Percentiles rank a stretch among this genome's conserved stretches.
Evolutionary conservation across 1,139 yeast genomes (phyloP).

Genomic region (Yamadazyma kanchanaburiensis): DNA sequence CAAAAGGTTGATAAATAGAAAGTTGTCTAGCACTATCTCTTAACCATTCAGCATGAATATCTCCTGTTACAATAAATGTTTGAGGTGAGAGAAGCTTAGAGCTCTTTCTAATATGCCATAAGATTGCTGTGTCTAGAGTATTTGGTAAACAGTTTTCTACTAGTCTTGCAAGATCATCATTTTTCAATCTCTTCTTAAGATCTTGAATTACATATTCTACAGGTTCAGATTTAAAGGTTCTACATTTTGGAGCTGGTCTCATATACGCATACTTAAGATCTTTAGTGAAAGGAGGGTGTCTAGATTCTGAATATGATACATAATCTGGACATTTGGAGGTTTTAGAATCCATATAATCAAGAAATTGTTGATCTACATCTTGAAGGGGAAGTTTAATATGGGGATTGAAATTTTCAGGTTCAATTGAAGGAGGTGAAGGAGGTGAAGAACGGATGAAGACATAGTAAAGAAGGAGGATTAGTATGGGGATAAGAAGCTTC

Average conservation of each 20-base stretch:
- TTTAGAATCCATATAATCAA: conserved; percentile 17
- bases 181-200: conserved; percentile 46
- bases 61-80: conserved; percentile 81
- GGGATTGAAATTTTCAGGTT: no score
- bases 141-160: conserved; percentile 86
- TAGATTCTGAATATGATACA: conserved; percentile 33
- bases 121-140: conserved; percentile 81
- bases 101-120: conserved; percentile 51
- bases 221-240: conserved; percentile 64
- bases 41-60: conserved; percentile 87
- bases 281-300: conserved; percentile 48
- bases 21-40: conserved; percentile 85
- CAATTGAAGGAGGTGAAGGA: no score
- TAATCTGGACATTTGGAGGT: conserved; percentile 37
- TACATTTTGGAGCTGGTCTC: conserved; percentile 69
- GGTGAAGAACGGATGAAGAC: no score
- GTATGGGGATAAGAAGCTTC: no score
- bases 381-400: no score
- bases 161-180: conserved; percentile 67
- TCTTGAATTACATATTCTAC: conserved; percentile 64
- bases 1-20: conserved; percentile 67
- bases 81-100: conserved; percentile 17
- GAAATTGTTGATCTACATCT: conserved; percentile 10
- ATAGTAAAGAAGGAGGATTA: no score
- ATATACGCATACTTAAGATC: conserved; percentile 58